These are phyloP conservation scores for Monosporozyma aquatica DNA, from an alignment of 805 yeast genomes.

Conservation along the genomic window DNA sequence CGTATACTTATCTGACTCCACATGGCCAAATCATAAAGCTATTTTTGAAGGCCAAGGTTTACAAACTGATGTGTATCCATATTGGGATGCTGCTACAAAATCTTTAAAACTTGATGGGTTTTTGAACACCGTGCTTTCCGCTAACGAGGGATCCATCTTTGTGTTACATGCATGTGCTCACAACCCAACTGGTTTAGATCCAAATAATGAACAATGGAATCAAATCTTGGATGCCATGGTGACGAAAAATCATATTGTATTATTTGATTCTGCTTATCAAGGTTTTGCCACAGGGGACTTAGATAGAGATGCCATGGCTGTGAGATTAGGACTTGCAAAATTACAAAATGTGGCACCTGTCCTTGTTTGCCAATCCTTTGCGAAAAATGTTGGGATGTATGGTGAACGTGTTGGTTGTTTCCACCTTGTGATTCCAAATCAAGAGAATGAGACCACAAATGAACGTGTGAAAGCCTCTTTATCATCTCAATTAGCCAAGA, in stretches of 20 bases:
- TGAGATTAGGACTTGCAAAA: conserved; percentile 44
- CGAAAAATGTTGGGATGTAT: conserved; percentile 93
- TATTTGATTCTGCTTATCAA: conserved; percentile 94
- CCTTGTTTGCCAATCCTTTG: conserved; percentile 86
- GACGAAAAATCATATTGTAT: conserved; percentile 57
- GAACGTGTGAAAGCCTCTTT: conserved; percentile 45
- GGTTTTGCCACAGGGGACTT: conserved; percentile 92
- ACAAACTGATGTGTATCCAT: conserved; percentile 62
- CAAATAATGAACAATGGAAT: conserved; percentile 74
- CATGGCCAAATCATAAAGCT: conserved; percentile 96
- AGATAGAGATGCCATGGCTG: conserved; percentile 75
- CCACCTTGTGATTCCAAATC: conserved; percentile 55
- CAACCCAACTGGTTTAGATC: conserved; percentile 96
- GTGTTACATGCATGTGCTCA: conserved; percentile 94
- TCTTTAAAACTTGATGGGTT: conserved; percentile 65
- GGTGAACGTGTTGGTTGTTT: conserved; percentile 96
- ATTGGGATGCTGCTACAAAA: conserved; percentile 71
- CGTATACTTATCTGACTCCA: conserved; percentile 74
- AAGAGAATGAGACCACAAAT: conserved; percentile 24
- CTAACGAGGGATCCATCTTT: conserved; percentile 71
- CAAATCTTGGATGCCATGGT: conserved; percentile 55
- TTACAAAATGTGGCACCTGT: conserved; percentile 46
- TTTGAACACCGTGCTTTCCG: conserved; percentile 48
- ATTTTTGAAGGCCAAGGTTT: conserved; percentile 69
- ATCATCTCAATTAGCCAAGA: conserved; percentile 62